Conservation (phyloP, 768 basidiomycete genomes). For the Suillus occidentalis region DNA sequence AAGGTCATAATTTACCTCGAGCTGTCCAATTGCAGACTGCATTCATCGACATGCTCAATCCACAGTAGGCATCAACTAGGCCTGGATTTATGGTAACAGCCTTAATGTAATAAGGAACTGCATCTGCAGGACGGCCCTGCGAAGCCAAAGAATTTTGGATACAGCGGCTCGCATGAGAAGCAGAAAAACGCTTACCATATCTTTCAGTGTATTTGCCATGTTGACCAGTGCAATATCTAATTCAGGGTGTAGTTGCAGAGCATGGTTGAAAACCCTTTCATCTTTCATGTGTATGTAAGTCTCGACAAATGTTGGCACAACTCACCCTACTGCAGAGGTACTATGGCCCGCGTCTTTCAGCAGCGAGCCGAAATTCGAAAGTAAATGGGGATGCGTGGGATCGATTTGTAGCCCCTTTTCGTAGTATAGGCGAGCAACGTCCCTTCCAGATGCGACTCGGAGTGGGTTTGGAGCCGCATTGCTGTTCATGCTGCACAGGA, state of each 20-base stretch:
- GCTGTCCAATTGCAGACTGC: conserved; percentile 49
- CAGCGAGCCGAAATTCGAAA: conserved; percentile 51
- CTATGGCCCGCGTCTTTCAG: conserved; percentile 48
- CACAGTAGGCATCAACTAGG: conserved; percentile 49
- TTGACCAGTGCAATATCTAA: conserved; percentile 54
- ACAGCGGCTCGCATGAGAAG: neutral
- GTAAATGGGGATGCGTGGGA: conserved; percentile 46
- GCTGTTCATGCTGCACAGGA: conserved; percentile 38
- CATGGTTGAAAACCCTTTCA: conserved; percentile 40
- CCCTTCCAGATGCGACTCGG: conserved; percentile 27
- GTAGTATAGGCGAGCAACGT: conserved; percentile 46
- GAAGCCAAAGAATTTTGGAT: neutral
- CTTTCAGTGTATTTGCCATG: conserved; percentile 51
- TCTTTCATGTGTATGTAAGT: conserved; percentile 6
- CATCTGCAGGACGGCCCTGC: conserved; percentile 43
- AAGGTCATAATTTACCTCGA: conserved; percentile 32
- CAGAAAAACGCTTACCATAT: conserved; percentile 33
- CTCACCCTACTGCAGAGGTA: conserved; percentile 43
- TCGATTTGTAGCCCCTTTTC: conserved; percentile 44
- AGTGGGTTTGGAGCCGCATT: conserved; percentile 21
- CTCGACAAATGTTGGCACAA: neutral
- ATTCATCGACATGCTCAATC: conserved; percentile 44
- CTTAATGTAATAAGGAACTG: conserved; percentile 45
- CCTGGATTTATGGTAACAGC: conserved; percentile 43
- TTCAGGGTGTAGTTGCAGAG: conserved; percentile 41